Conservation (phyloP, 1,284 basidiomycete species). For the Thelephora terrestris region DNA sequence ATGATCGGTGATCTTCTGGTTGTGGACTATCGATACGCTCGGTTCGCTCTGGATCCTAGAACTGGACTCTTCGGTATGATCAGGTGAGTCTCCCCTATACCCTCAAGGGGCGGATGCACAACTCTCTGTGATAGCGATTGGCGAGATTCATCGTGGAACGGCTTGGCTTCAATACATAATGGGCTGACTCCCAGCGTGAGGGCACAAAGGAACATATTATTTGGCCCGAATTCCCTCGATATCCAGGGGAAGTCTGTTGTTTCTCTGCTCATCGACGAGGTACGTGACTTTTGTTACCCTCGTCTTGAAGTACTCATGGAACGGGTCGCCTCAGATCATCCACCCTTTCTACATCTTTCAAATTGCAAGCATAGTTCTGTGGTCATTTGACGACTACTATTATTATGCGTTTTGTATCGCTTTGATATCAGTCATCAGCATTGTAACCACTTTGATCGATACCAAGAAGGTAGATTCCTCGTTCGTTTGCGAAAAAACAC, state of each 20-base stretch:
- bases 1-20: slow-evolving; percentile 44
- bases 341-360: slow-evolving; percentile 99
- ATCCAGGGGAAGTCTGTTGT: slow-evolving; percentile 81
- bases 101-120: slow-evolving; percentile 1
- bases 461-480: slow-evolving; percentile 65
- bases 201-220: slow-evolving; percentile 63
- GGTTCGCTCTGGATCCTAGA: slow-evolving; percentile 82
- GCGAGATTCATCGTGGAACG: slow-evolving; percentile 79
- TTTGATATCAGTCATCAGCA: slow-evolving; percentile 82
- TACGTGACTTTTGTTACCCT: slow-evolving; percentile 24
- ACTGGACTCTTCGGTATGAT: slow-evolving; percentile 79
- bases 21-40: slow-evolving; percentile 81
- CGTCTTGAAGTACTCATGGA: not conserved
- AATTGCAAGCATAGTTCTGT: slow-evolving; percentile 89
- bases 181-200: slow-evolving; percentile 51
- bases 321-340: slow-evolving; percentile 46
- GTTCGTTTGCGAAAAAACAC: not conserved
- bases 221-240: slow-evolving; percentile 86
- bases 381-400: slow-evolving; percentile 93
- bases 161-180: slow-evolving; percentile 46
- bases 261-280: slow-evolving; percentile 87
- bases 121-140: slow-evolving; percentile 58
- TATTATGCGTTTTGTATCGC: slow-evolving; percentile 98
- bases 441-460: slow-evolving; percentile 83
- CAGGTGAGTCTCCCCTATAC: slow-evolving; percentile 37